Evolutionary conservation across 371 early-diverging fungal genomes (phyloP).

Genomic region (Syncephalastrum monosporum): DNA sequence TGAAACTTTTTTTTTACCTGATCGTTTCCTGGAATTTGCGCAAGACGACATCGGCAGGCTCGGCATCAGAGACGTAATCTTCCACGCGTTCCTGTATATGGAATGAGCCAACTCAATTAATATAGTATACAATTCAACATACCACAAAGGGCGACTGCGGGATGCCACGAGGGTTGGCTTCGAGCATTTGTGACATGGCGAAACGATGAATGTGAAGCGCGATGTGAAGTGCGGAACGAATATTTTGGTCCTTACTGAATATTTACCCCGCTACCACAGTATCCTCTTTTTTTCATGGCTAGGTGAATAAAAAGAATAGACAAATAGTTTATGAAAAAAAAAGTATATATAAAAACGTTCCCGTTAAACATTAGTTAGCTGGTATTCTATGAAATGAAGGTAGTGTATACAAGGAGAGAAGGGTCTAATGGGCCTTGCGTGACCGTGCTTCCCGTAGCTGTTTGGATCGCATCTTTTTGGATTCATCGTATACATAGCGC

Average conservation of each 20-base stretch:
- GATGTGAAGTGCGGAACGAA: no score
- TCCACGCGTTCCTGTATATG: conserved; percentile 79
- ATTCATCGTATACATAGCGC: conserved; percentile 32
- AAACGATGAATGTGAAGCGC: neutral
- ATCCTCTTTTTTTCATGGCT: no score
- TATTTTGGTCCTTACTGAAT: no score
- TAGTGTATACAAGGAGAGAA: neutral
- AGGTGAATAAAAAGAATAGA: no score
- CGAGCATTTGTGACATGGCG: conserved; percentile 38
- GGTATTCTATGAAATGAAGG: no score
- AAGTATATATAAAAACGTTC: no score
- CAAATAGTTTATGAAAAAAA: no score
- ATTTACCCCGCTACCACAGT: no score
- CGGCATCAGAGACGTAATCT: conserved; percentile 72
- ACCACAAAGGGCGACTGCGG: conserved; percentile 96
- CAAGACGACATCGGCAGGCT: conserved; percentile 80
- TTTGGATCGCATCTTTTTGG: conserved; percentile 33
- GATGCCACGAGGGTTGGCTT: conserved; percentile 90
- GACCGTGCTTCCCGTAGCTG: conserved; percentile 29
- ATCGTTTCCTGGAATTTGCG: conserved; percentile 92
- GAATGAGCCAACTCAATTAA: neutral
- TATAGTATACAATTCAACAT: conserved; percentile 11
- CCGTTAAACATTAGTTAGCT: no score
- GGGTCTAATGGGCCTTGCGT: conserved; percentile 1
- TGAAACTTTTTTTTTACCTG: conserved; percentile 47